These are phyloP conservation scores for Neonectria punicea DNA, from an alignment of 2,329 filamentous ascomycete species.

Conservation along the genomic window DNA sequence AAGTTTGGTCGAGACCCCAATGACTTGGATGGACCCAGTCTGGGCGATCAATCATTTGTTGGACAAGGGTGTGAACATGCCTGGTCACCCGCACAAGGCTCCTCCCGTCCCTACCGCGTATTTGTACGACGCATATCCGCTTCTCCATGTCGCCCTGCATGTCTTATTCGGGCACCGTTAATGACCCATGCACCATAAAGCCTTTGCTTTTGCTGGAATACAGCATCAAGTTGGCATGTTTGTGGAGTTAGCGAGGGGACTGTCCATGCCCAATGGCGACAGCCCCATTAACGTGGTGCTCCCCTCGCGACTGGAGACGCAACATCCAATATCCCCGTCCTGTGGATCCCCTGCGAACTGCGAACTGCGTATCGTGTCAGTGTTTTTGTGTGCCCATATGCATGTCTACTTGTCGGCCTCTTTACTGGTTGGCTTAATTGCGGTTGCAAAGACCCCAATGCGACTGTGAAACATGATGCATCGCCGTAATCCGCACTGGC, in stretches of 20 bases:
- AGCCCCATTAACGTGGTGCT: background rate
- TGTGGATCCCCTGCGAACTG: constrained; percentile 18
- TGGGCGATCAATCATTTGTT: constrained; percentile 10
- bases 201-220: constrained; percentile 15
- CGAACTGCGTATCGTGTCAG: constrained; percentile 19
- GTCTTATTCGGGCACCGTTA: constrained; percentile 11
- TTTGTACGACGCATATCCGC: constrained; percentile 31
- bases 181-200: constrained; percentile 11
- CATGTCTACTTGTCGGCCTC: constrained; percentile 4
- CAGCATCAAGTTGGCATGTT: constrained; percentile 13
- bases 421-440: constrained; percentile 4
- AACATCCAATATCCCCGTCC: constrained; percentile 10
- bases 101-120: constrained; percentile 48
- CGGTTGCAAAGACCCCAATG: constrained; percentile 7
- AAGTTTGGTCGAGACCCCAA: constrained; percentile 19
- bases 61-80: constrained; percentile 32
- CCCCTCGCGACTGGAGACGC: background rate
- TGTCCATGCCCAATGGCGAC: background rate
- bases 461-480: constrained; percentile 17
- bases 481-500: constrained; percentile 10
- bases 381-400: constrained; percentile 5
- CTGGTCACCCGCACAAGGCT: constrained; percentile 47
- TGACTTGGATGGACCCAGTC: constrained; percentile 16
- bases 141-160: constrained; percentile 13
- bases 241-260: constrained; percentile 20